Percentiles rank a stretch among this genome's conserved stretches.
Evolutionary conservation across 2,329 filamentous ascomycete species (phyloP).

Genomic region (Diaporthe velutina): DNA sequence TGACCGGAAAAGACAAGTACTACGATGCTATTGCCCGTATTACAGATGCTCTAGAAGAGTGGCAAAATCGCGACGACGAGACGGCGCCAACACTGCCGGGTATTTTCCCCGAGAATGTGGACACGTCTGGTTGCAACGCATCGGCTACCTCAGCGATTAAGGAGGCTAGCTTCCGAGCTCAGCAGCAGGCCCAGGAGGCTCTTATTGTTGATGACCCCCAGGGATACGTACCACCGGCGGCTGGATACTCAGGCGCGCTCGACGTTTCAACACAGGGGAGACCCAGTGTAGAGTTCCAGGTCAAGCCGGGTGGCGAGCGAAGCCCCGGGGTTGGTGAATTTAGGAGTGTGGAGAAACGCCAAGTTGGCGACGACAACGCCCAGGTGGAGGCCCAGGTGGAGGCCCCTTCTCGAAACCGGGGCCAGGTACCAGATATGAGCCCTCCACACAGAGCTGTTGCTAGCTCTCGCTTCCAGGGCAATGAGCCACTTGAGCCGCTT

Average conservation of each 20-base stretch:
- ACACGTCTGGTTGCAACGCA: conserved; percentile 83
- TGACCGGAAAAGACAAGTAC: conserved; percentile 76
- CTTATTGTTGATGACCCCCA: conserved; percentile 43
- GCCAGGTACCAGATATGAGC: not conserved
- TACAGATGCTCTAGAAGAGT: conserved; percentile 81
- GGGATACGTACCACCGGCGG: conserved; percentile 47
- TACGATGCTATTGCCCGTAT: conserved; percentile 92
- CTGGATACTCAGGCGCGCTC: conserved; percentile 8
- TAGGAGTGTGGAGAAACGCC: conserved; percentile 31
- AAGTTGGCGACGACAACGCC: not conserved
- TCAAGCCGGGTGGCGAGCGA: conserved; percentile 44
- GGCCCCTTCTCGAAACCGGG: not conserved
- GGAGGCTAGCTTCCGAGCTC: conserved; percentile 51
- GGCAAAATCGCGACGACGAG: conserved; percentile 70
- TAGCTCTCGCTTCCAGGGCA: conserved; percentile 11
- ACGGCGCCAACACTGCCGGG: conserved; percentile 75
- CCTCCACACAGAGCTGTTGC: not conserved
- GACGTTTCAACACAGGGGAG: conserved; percentile 34
- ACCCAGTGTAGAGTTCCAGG: conserved; percentile 46
- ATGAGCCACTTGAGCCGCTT: conserved; percentile 43
- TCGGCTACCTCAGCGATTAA: conserved; percentile 54
- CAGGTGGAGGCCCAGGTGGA: not conserved
- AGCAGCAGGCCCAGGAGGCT: conserved; percentile 51
- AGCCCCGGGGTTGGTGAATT: conserved; percentile 43
- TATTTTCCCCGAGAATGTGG: conserved; percentile 83